Base-by-base conservation (phyloP, 192 early-diverging fungal genomes). In the Irineochytrium annulatum region DNA sequence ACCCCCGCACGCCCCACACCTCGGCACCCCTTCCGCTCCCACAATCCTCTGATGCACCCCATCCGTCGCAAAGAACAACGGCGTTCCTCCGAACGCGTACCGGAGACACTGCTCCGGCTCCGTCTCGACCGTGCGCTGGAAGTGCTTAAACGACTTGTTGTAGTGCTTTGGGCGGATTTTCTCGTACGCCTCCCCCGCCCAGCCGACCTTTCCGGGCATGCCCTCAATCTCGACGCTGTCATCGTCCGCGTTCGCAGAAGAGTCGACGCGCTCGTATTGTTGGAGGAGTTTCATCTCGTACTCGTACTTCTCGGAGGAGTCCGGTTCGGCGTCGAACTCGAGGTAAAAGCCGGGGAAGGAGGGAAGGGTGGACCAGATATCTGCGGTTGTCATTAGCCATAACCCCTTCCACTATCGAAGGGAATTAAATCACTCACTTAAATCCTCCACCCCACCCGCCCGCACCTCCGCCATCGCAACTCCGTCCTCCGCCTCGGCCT, bases 121-220 rank as follows among this genome's bases (percentile, higher is more conserved):
- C 61, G 75, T 70, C 4, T 76, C 74, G 1, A 91, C 87, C 0
- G 82, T 68, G 28, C 85, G 78, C n/a, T 78, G 76, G 61, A 96
- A 96, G 41, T 78, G 78, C 41, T 90, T 82, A 65, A 96, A 93
- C 0, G 87, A 79, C 43, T 86, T 87, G 59, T 91, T 90, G 11
- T 84, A 83, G 31, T 88, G 86, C 57, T 81, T 82, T 26, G 89
- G 87, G 4, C 85, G 65, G 0, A 65, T 32, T 28, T 87, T 90
- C 74, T 96, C 93, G 63, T 96, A 96, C 3, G 75, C 72, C 52
- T 96, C 93, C 17, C 84, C 89, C 17, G 73, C 70, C 90, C 93
- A 95, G 2, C 64, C 63, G 0, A 57, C 74, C 31, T 61, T 63
- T 43, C 55, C 71, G 8, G 35, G 30, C 11, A 16, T 37, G 5